Conservation (phyloP, 2,329 filamentous ascomycete species). For the Ophiosphaerella herpotricha region DNA sequence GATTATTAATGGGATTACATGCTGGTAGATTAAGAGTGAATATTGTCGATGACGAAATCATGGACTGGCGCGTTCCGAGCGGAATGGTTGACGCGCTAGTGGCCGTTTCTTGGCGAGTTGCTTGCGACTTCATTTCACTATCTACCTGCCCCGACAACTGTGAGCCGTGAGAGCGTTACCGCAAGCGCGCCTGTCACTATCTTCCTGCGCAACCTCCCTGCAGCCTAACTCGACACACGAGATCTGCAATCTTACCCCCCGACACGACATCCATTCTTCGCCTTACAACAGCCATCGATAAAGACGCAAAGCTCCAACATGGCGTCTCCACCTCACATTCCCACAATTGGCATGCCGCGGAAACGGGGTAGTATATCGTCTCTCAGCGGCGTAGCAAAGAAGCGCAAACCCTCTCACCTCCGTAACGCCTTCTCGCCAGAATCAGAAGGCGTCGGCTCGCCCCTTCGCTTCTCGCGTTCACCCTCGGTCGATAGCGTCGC, state of each 20-base stretch:
- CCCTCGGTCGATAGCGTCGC: constrained; percentile 67
- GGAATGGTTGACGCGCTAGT: constrained; percentile 18
- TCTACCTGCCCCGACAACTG: too few relatives aligned
- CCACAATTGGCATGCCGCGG: constrained; percentile 60
- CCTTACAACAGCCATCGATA: not conserved
- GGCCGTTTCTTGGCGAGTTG: constrained; percentile 12
- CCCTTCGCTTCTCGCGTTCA: constrained; percentile 63
- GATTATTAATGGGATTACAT: too few relatives aligned
- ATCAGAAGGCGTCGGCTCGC: constrained; percentile 53
- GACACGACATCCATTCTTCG: not conserved
- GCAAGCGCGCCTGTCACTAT: too few relatives aligned
- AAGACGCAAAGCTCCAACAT: constrained; percentile 50
- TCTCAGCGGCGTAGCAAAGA: constrained; percentile 57
- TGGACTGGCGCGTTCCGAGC: constrained; percentile 15
- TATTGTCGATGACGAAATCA: constrained; percentile 34
- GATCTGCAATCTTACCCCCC: not conserved
- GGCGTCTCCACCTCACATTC: constrained; percentile 62
- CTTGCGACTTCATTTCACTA: too few relatives aligned
- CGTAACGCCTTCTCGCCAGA: constrained; percentile 81
- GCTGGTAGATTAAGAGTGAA: not conserved
- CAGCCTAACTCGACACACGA: not conserved
- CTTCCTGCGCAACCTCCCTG: not conserved
- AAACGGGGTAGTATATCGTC: constrained; percentile 65
- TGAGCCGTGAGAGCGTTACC: too few relatives aligned
- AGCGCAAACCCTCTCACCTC: constrained; percentile 74